phyloP scores from a whole-genome alignment of 805 yeast species.

The Zygoascus biomembranicola region DNA sequence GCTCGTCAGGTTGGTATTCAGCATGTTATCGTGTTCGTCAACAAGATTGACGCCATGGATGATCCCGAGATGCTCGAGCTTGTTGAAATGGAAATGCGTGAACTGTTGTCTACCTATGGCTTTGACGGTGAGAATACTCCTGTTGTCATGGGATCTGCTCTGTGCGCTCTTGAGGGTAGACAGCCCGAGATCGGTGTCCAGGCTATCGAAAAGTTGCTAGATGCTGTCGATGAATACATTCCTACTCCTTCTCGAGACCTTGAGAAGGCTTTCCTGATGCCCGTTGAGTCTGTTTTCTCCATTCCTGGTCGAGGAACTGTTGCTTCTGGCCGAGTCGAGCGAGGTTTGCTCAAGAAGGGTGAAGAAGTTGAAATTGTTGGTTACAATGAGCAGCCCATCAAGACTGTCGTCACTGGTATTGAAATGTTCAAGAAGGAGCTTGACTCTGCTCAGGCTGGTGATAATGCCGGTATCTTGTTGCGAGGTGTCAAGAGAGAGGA shows the following conservation, averaged over 20 bases:
- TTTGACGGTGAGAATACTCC: slow-evolving; percentile 98
- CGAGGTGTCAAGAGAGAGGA: slow-evolving; percentile 99
- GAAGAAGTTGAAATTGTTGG: slow-evolving; percentile 98
- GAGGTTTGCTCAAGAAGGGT: slow-evolving; percentile 96
- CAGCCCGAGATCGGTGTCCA: slow-evolving; percentile 87
- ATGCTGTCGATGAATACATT: slow-evolving; percentile 86
- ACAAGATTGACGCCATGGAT: slow-evolving; percentile 96
- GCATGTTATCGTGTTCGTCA: slow-evolving; percentile 92
- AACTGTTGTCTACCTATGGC: slow-evolving; percentile 80
- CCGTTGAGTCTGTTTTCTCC: slow-evolving; percentile 94
- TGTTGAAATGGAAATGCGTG: slow-evolving; percentile 99
- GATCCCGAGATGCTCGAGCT: slow-evolving; percentile 99
- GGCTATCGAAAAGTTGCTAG: slow-evolving; percentile 74
- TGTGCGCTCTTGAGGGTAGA: slow-evolving; percentile 86
- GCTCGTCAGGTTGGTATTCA: slow-evolving; percentile 99
- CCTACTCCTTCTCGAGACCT: slow-evolving; percentile 97
- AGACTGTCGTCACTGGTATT: slow-evolving; percentile 95
- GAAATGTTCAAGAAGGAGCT: slow-evolving; percentile 99
- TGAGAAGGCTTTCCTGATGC: slow-evolving; percentile 94
- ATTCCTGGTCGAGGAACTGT: slow-evolving; percentile 99
- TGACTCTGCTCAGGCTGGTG: slow-evolving; percentile 98
- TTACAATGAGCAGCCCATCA: slow-evolving; percentile 72
- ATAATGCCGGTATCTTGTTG: slow-evolving; percentile 93
- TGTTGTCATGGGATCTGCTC: slow-evolving; percentile 96
- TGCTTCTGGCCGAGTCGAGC: slow-evolving; percentile 97